A percentile compares a stretch with the other conserved stretches of the same genome.
Evolutionary conservation across 306 rosid genomes (phyloP).

Genomic region (Pachyrhizus erosus): DNA sequence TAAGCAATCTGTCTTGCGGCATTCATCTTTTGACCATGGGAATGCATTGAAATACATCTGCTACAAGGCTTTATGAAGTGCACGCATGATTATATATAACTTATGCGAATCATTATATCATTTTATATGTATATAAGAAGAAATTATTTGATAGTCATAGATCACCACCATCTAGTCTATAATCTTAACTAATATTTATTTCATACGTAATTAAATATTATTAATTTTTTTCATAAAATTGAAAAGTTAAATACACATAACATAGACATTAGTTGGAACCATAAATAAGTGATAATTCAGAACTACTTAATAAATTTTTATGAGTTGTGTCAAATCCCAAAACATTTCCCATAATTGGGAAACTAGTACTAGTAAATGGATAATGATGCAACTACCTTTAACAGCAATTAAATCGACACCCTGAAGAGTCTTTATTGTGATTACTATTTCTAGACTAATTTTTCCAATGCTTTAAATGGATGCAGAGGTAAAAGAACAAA

Average conservation of each 20-base stretch:
- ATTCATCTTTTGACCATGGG: not conserved
- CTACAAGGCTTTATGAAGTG: not conserved
- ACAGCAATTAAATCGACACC: not conserved
- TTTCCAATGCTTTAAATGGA: slow-evolving; percentile 58
- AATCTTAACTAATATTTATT: too few relatives aligned
- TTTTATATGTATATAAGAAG: too few relatives aligned
- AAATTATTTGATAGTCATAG: too few relatives aligned
- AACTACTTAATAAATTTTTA: too few relatives aligned
- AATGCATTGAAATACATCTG: slow-evolving; percentile 5
- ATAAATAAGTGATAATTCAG: too few relatives aligned
- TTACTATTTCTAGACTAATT: slow-evolving; percentile 33
- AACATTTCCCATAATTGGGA: not conserved
- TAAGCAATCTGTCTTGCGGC: not conserved
- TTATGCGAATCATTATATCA: too few relatives aligned
- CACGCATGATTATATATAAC: not conserved
- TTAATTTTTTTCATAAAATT: too few relatives aligned
- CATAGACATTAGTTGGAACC: too few relatives aligned
- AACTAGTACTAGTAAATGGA: not conserved
- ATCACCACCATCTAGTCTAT: too few relatives aligned
- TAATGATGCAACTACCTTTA: slow-evolving; percentile 24
- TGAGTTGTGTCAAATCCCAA: not conserved
- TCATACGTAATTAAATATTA: too few relatives aligned
- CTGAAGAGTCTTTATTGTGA: slow-evolving; percentile 46
- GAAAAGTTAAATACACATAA: too few relatives aligned
- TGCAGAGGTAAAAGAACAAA: slow-evolving; percentile 72